Conservation (phyloP, 1,284 basidiomycete genomes). For the Ceratobasidium sp. region DNA sequence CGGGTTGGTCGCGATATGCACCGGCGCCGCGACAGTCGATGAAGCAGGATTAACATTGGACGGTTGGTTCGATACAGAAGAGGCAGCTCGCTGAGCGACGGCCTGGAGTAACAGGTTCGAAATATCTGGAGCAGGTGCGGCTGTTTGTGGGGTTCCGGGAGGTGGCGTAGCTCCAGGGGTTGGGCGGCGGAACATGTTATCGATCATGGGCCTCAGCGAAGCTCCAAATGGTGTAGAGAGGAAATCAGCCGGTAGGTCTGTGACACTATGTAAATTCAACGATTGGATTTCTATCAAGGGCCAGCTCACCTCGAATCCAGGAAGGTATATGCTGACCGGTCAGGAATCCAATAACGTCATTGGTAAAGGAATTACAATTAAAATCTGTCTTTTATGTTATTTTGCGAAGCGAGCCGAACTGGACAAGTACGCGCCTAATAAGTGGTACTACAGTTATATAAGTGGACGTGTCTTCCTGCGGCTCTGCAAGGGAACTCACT, state of each 20-base stretch:
- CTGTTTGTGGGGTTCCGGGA: constrained; percentile 45
- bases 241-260: constrained; percentile 86
- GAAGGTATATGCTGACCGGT: constrained; percentile 78
- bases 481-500: constrained; percentile 60
- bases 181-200: constrained; percentile 76
- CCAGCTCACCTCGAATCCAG: constrained; percentile 70
- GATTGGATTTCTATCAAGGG: not conserved
- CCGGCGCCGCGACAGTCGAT: constrained; percentile 63
- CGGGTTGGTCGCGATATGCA: constrained; percentile 65
- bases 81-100: constrained; percentile 23
- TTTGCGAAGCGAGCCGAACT: constrained; percentile 18
- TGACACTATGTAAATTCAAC: not conserved
- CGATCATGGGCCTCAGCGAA: constrained; percentile 84
- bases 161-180: constrained; percentile 47
- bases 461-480: too few relatives aligned
- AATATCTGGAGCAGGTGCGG: constrained; percentile 50
- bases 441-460: constrained; percentile 69
- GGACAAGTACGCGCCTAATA: constrained; percentile 61
- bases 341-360: constrained; percentile 82
- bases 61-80: not conserved
- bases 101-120: constrained; percentile 20
- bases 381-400: constrained; percentile 60
- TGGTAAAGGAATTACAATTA: constrained; percentile 90
- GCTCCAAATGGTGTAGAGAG: constrained; percentile 88
- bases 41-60: not conserved